Base-by-base conservation (phyloP, 139 green algal genomes). In the Coccomyxa sp. region DNA sequence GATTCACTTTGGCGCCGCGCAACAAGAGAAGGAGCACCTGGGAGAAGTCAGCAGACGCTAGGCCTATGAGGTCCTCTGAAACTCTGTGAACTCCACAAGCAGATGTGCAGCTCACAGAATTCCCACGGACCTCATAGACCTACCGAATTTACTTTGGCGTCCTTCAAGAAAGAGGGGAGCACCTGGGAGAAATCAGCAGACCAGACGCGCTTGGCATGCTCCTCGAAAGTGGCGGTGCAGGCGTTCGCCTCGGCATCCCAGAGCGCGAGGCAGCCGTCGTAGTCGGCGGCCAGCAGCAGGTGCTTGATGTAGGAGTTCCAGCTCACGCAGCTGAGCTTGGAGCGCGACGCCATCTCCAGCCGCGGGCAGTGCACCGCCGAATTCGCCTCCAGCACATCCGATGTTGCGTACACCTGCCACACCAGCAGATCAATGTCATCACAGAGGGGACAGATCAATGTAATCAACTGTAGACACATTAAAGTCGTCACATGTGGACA, bases 221-320 rank as follows among this genome's bases (percentile, higher is more conserved):
- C 94, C 17, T 91, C 86, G 79, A 91, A 95, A 27, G 80, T 51
- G 57, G 82, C 85, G 27, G 85, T 80, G 25, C 86, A 74, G 11
- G 84, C 57, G 15, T 77, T 79, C 14, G 76, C 83, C 59, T 81
- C 59, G 12, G 82, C 88, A 82, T 96, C 92, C 92, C 92, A 96
- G 59, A 97, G 82, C 85, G 91, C 81, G 0, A 96, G 85, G 18
- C 88, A 81, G 15, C 93, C 93, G 17, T 93, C 88, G 76, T 95
- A 95, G 82, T 95, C 91, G 18, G 81, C 83, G 38, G 84, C 90
- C 23, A 93, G 86, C 38, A 98, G 80, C 30, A 91, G 87, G 30
- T 75, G 82, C 84, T 93, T 93, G 45, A 97, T 87, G 88, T 97
- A 98, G 63, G 80, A 81, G 84, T 95, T 96, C 93, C 93, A 98